These are phyloP conservation scores for Lentinula lateritia DNA, from an alignment of 768 basidiomycete genomes.

Conservation along the genomic window DNA sequence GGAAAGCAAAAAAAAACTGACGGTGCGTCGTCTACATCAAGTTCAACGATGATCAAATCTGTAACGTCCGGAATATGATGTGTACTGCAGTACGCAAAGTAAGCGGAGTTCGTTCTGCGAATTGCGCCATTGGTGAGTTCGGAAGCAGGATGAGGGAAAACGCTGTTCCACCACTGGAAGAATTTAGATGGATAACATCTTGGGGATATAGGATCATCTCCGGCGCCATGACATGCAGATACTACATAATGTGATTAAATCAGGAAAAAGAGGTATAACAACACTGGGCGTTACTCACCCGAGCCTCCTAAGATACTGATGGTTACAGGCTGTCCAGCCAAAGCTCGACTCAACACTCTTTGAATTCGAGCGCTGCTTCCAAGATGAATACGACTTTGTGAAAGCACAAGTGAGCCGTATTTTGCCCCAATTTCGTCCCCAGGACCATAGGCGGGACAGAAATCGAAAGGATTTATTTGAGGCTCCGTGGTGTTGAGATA, in stretches of 20 bases:
- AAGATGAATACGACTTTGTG: slow-evolving; percentile 68
- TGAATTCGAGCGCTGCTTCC: slow-evolving; percentile 83
- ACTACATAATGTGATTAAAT: slow-evolving; percentile 42
- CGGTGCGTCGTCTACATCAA: slow-evolving; percentile 87
- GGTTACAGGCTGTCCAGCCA: slow-evolving; percentile 81
- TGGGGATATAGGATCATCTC: slow-evolving; percentile 81
- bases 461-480: slow-evolving; percentile 74
- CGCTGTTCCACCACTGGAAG: slow-evolving; percentile 95
- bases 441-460: slow-evolving; percentile 86
- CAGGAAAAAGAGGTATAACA: neutral
- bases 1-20: slow-evolving; percentile 37
- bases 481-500: slow-evolving; percentile 66
- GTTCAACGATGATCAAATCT: slow-evolving; percentile 92
- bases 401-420: slow-evolving; percentile 70
- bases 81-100: slow-evolving; percentile 90
- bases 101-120: slow-evolving; percentile 85
- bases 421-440: slow-evolving; percentile 74
- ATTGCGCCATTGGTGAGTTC: slow-evolving; percentile 98
- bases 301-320: slow-evolving; percentile 90
- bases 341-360: slow-evolving; percentile 74
- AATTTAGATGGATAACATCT: slow-evolving; percentile 91
- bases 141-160: slow-evolving; percentile 98
- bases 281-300: slow-evolving; percentile 42
- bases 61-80: slow-evolving; percentile 93
- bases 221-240: slow-evolving; percentile 90